Percentiles rank a stretch among this genome's conserved stretches.
phyloP scores from a whole-genome alignment of 805 yeast genomes.

The Starmerella scarabaei region DNA sequence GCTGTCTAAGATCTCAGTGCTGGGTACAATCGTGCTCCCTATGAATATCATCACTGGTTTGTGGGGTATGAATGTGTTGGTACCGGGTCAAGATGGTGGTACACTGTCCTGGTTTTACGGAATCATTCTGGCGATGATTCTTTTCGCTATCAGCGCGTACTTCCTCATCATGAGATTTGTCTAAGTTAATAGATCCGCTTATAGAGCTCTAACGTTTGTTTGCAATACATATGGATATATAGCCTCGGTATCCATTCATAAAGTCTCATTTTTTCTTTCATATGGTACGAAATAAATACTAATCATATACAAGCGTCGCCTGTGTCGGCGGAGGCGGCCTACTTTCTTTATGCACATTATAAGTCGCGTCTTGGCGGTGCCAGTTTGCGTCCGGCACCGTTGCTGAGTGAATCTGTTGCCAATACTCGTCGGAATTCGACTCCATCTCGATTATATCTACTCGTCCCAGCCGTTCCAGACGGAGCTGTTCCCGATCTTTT shows the following conservation, averaged over 20 bases:
- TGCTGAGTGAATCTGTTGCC: constrained; percentile 11
- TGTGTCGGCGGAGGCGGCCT: constrained; percentile 16
- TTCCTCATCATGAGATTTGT: constrained; percentile 19
- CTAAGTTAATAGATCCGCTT: not conserved
- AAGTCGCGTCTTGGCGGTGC: constrained; percentile 10
- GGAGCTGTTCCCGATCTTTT: constrained; percentile 4
- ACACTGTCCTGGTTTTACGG: constrained; percentile 53
- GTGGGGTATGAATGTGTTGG: constrained; percentile 98
- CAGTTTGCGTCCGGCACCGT: constrained; percentile 11
- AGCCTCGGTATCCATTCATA: not conserved
- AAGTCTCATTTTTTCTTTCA: not conserved
- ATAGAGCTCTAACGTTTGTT: not conserved
- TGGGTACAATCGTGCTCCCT: constrained; percentile 92
- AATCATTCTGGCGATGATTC: constrained; percentile 22
- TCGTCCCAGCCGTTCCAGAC: constrained; percentile 6
- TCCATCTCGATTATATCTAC: no score
- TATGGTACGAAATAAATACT: not conserved
- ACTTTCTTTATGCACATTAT: constrained; percentile 9
- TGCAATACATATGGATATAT: not conserved
- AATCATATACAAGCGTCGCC: constrained; percentile 10
- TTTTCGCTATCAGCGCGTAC: constrained; percentile 25
- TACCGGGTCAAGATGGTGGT: constrained; percentile 56
- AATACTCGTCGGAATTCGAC: constrained; percentile 5
- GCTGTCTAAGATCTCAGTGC: constrained; percentile 77
- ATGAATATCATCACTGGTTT: constrained; percentile 90